Conservation (phyloP, 306 rosid genomes). For the Glycyrrhiza uralensis region DNA sequence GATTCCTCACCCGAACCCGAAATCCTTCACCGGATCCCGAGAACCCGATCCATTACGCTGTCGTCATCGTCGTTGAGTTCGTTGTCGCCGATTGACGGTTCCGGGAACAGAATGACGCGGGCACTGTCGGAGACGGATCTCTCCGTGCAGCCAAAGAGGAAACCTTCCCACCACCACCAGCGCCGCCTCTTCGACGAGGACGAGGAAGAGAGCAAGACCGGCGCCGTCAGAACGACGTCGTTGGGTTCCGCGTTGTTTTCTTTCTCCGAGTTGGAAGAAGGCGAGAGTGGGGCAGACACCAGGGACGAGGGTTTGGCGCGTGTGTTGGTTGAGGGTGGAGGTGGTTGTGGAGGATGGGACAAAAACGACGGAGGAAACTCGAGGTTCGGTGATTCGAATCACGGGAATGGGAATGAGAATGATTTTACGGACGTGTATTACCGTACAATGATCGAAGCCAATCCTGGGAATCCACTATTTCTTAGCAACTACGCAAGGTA, state of each 20-base stretch:
- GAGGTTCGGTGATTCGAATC: slow-evolving; percentile 52
- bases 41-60: slow-evolving; percentile 36
- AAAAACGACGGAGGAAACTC: slow-evolving; percentile 50
- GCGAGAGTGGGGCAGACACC: slow-evolving; percentile 21
- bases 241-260: slow-evolving; percentile 41
- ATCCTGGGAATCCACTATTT: slow-evolving; percentile 72
- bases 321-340: slow-evolving; percentile 50
- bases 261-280: slow-evolving; percentile 38
- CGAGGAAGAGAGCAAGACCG: slow-evolving; percentile 8
- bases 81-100: slow-evolving; percentile 22
- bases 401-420: no score
- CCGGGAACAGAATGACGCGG: slow-evolving; percentile 33
- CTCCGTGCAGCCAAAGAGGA: slow-evolving; percentile 26
- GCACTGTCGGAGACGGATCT: slow-evolving; percentile 55
- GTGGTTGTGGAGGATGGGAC: slow-evolving; percentile 51
- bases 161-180: slow-evolving; percentile 11
- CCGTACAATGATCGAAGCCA: slow-evolving; percentile 61
- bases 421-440: slow-evolving; percentile 55
- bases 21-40: slow-evolving; percentile 32
- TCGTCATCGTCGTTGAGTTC: slow-evolving; percentile 36
- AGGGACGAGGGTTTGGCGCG: slow-evolving; percentile 13
- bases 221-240: slow-evolving; percentile 39
- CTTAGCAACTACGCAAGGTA: slow-evolving; percentile 77
- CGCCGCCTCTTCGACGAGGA: slow-evolving; percentile 28
- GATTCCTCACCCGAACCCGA: no score